Base-by-base conservation (phyloP, 2,329 filamentous ascomycete species). In the Epicoccum nigrum region DNA sequence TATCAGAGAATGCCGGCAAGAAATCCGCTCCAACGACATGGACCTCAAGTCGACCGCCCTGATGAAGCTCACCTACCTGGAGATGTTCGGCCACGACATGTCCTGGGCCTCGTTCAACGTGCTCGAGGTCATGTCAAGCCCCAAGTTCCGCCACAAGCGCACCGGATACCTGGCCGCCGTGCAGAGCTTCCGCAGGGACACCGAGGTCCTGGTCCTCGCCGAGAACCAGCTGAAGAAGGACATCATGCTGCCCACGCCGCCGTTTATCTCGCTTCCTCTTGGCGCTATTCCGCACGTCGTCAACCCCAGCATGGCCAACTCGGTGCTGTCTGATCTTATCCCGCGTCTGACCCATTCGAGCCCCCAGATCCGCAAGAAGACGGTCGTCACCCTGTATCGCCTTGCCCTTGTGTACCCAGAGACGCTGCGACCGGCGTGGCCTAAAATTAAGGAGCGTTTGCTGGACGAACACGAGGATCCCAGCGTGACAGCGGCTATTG, bases 31-130 rank as follows among this genome's bases (percentile, higher is more conserved):
- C 63, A 89, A 93, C 77, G 94, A 99, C 75, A 94, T 97, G 89
- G 92, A 97, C 77, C 83, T 96, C 76, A 99, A 99, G 81, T 92
- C 94, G 16, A 97, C 92, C 27, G 94, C 94, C 37, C 82, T 99
- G 45, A 80, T 99, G 68, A 99, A 99, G 79, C 83, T 99, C 64
- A 88, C 97, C 45, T 99, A 99, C 73, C 85, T 99, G 60, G 94
- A 99, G 74, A 99, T 99, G 94, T 92, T 97, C 63, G 94, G 94
- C 12, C 90, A 97, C 72, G 94, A 97, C 76, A 99, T 99, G 94
- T 97, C 93, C 3, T 99, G 94, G 94, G 94, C 94, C 4, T 92
- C 92, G 11, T 99, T 99, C 77, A 90, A 99, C 73, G 93, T 97
- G 44, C 86, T 99, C 39, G 94, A 99, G 77, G 94, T 99, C 76